These are phyloP conservation scores for Phytopythium helicoides DNA, from an alignment of 352 stramenopile species.

Conservation along the genomic window DNA sequence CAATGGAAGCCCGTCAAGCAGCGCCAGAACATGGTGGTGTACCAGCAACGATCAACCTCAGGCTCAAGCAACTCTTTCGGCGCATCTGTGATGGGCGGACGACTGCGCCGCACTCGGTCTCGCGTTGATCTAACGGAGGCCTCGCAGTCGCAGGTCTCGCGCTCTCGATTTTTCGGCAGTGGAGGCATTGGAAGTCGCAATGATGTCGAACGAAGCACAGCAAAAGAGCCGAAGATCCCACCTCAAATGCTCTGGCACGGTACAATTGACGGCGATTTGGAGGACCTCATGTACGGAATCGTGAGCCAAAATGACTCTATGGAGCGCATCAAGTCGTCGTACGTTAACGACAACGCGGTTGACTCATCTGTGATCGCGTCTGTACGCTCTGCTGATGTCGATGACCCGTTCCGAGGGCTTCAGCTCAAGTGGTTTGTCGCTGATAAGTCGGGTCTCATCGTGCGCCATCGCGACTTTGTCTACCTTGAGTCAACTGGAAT, in stretches of 20 bases:
- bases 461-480: constrained; percentile 41
- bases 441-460: constrained; percentile 19
- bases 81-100: not conserved
- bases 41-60: constrained; percentile 11
- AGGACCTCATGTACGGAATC: constrained; percentile 35
- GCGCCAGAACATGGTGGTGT: constrained; percentile 26
- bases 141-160: constrained; percentile 6
- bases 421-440: constrained; percentile 30
- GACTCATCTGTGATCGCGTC: constrained; percentile 24
- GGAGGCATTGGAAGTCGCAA: not conserved
- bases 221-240: constrained; percentile 6
- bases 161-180: constrained; percentile 1
- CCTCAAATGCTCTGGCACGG: constrained; percentile 29
- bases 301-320: constrained; percentile 28
- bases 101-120: not conserved
- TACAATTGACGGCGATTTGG: constrained; percentile 21
- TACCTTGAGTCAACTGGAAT: constrained; percentile 37
- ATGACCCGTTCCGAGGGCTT: constrained; percentile 22
- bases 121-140: not conserved
- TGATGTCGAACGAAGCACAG: not conserved
- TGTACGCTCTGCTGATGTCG: constrained; percentile 12
- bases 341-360: constrained; percentile 19
- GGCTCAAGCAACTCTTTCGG: not conserved
- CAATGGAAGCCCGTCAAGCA: constrained; percentile 28
- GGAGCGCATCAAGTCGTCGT: constrained; percentile 25